Evolutionary conservation across 148 eudicot species (phyloP).

Genomic region (Rhododendron molle): DNA sequence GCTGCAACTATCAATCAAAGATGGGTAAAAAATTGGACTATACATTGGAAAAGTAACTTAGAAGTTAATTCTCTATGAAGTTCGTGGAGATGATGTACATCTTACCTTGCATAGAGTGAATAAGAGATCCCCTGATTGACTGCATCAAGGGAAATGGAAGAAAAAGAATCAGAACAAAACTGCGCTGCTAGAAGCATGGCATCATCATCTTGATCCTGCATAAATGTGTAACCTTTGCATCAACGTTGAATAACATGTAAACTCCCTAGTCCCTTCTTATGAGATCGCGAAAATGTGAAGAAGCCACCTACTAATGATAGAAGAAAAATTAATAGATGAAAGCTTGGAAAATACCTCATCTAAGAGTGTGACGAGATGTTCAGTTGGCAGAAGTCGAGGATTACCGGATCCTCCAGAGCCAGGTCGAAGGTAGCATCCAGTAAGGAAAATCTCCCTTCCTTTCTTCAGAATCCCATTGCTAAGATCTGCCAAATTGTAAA

Average conservation of each 20-base stretch:
- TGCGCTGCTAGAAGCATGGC: constrained; percentile 93
- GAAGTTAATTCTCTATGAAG: not conserved
- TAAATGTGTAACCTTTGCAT: not conserved
- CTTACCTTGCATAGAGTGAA: constrained; percentile 82
- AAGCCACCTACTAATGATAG: not conserved
- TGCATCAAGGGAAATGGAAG: constrained; percentile 60
- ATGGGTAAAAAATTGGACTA: not conserved
- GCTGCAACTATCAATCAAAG: not conserved
- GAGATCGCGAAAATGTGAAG: not conserved
- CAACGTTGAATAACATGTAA: not conserved
- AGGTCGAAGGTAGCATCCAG: constrained; percentile 92
- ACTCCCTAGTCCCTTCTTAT: not conserved
- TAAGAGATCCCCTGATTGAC: constrained; percentile 52
- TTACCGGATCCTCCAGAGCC: constrained; percentile 52
- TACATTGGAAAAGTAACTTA: not conserved
- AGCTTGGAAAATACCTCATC: constrained; percentile 66
- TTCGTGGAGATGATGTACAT: not conserved
- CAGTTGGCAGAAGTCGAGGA: constrained; percentile 84
- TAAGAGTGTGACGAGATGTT: constrained; percentile 74
- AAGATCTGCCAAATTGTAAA: constrained; percentile 69
- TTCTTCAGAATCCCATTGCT: constrained; percentile 74
- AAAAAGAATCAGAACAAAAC: constrained; percentile 84
- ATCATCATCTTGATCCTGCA: constrained; percentile 95
- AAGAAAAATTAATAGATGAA: not conserved
- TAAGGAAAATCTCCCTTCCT: constrained; percentile 81